Conservation (phyloP, 1,284 basidiomycete genomes). For the Ustilago vetiveriae region DNA sequence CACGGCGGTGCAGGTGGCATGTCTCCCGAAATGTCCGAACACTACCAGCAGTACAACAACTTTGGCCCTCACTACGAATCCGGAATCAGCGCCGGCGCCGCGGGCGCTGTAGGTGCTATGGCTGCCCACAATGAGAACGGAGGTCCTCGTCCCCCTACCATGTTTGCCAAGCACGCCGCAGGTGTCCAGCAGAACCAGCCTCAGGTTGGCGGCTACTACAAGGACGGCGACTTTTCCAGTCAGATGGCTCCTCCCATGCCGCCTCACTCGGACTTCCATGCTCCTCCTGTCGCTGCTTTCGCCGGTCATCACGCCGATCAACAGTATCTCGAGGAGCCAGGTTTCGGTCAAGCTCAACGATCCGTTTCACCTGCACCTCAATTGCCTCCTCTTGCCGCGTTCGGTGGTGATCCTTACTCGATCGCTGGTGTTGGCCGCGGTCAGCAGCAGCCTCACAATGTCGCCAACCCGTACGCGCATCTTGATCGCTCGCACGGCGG, state of each 20-base stretch:
- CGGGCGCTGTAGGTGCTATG: slow-evolving; percentile 41
- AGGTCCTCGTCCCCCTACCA: slow-evolving; percentile 66
- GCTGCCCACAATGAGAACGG: slow-evolving; percentile 58
- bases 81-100: slow-evolving; percentile 42
- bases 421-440: slow-evolving; percentile 52
- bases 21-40: slow-evolving; percentile 49
- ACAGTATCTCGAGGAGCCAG: slow-evolving; percentile 40
- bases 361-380: slow-evolving; percentile 44
- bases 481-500: slow-evolving; percentile 48
- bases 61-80: slow-evolving; percentile 38
- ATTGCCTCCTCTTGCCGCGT: slow-evolving; percentile 55
- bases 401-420: slow-evolving; percentile 55
- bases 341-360: slow-evolving; percentile 20
- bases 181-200: slow-evolving; percentile 38
- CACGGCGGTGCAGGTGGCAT: slow-evolving; percentile 24
- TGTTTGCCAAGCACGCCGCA: slow-evolving; percentile 65
- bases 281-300: slow-evolving; percentile 38
- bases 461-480: slow-evolving; percentile 61
- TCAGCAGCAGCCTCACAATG: slow-evolving; percentile 40
- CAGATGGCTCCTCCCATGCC: slow-evolving; percentile 23
- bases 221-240: slow-evolving; percentile 29
- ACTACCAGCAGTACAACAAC: slow-evolving; percentile 52
- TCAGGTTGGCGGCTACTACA: slow-evolving; percentile 53
- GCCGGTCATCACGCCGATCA: slow-evolving; percentile 22
- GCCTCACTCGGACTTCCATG: slow-evolving; percentile 27